phyloP scores from a whole-genome alignment of 2,329 filamentous ascomycete species.

The Apiospora koreana region DNA sequence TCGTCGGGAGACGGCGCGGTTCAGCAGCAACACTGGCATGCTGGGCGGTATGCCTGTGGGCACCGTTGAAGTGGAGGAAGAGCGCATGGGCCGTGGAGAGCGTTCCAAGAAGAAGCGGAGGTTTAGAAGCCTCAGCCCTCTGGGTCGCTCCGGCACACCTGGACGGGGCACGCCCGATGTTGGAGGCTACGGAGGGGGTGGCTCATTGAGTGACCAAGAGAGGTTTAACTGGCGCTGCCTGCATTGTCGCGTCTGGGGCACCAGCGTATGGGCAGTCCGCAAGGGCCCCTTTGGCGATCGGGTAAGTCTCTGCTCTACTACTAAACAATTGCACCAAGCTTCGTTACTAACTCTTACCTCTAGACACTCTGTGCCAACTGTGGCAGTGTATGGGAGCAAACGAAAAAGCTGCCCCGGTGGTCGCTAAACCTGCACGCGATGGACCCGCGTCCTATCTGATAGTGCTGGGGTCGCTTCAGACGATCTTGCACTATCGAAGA shows the following conservation, averaged over 20 bases:
- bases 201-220: conserved; percentile 74
- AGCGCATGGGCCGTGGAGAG: conserved; percentile 88
- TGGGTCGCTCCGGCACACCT: conserved; percentile 67
- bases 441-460: conserved; percentile 31
- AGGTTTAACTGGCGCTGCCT: conserved; percentile 81
- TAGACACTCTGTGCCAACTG: conserved; percentile 93
- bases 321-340: conserved; percentile 1
- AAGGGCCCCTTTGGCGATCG: conserved; percentile 85
- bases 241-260: conserved; percentile 87
- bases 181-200: conserved; percentile 67
- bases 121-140: conserved; percentile 84
- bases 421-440: conserved; percentile 65
- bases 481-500: background rate
- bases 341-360: conserved; percentile 21
- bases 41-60: conserved; percentile 69
- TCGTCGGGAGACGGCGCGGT: conserved; percentile 86
- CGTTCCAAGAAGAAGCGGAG: conserved; percentile 93
- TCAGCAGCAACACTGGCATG: conserved; percentile 84
- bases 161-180: conserved; percentile 81
- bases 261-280: conserved; percentile 90
- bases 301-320: conserved; percentile 52
- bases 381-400: conserved; percentile 84
- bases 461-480: background rate
- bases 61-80: conserved; percentile 63
- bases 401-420: conserved; percentile 80